Evolutionary conservation across 2,329 filamentous ascomycete species (phyloP).

Genomic region (Fusarium begoniae): DNA sequence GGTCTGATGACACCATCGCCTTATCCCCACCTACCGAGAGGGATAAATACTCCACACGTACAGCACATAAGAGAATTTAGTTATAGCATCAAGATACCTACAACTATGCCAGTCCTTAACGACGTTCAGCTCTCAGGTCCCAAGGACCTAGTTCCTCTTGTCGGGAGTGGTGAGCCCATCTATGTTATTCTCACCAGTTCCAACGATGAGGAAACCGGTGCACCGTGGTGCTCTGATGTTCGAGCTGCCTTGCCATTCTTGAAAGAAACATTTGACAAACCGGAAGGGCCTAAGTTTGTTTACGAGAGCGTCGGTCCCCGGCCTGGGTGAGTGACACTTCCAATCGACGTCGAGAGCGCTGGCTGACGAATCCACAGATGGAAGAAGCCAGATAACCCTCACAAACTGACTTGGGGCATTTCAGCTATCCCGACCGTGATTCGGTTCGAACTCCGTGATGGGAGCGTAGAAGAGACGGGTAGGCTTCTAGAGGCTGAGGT

Average conservation of each 20-base stretch:
- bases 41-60: background rate
- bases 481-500: background rate
- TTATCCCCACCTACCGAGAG: background rate
- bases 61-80: too few relatives aligned
- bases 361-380: background rate
- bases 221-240: background rate
- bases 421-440: background rate
- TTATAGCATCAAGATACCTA: background rate
- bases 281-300: background rate
- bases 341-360: background rate
- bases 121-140: background rate
- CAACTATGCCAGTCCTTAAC: background rate
- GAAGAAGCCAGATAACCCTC: background rate
- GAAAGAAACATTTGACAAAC: background rate
- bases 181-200: background rate
- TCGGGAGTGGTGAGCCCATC: background rate
- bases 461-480: background rate
- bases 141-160: background rate
- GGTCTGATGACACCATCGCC: background rate
- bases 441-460: background rate
- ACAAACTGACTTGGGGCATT: background rate
- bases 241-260: background rate
- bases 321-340: background rate
- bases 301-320: background rate
- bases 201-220: background rate